Evolutionary conservation across 176 grass and related monocot species (phyloP), one percentile per base, ranked within the genome.

Genomic region (Phragmites australis): DNA sequence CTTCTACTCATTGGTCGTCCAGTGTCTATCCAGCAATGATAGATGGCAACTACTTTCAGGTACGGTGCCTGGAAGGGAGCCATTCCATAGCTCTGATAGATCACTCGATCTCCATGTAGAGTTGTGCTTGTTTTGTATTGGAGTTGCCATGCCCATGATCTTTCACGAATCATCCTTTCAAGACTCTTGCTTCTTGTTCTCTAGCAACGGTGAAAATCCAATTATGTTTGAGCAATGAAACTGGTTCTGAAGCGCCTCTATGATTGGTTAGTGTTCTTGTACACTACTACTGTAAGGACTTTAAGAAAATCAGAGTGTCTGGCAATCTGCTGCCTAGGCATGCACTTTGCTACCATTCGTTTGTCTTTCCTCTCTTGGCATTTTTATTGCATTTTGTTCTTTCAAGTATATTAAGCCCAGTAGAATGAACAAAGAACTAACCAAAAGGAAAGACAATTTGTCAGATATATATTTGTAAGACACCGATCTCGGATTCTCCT

Each of bases 91-190:
- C n/a, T n/a, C n/a, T n/a, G n/a, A n/a, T n/a, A n/a, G n/a, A n/a
- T n/a, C n/a, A n/a, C n/a, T n/a, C n/a, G n/a, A n/a, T n/a, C n/a
- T n/a, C n/a, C n/a, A n/a, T n/a, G n/a, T n/a, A n/a, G n/a, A n/a
- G n/a, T n/a, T n/a, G n/a, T n/a, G n/a, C n/a, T n/a, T n/a, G n/a
- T n/a, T n/a, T n/a, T n/a, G n/a, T n/a, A n/a, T n/a, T n/a, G n/a
- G n/a, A n/a, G n/a, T n/a, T n/a, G n/a, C n/a, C n/a, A n/a, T n/a
- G n/a, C n/a, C n/a, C n/a, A n/a, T n/a, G n/a, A n/a, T n/a, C n/a
- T n/a, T n/a, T n/a, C n/a, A n/a, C n/a, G n/a, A n/a, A n/a, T n/a
- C 81, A 18, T 88, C 37, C 65, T 88, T 65, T 29, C 77, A 67
- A 30, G 70, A 82, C 29, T 73, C 68, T 18, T 85, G 72, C 57